Evolutionary conservation across 768 basidiomycete species (phyloP).

Genomic region (Rhizopogon sp.): DNA sequence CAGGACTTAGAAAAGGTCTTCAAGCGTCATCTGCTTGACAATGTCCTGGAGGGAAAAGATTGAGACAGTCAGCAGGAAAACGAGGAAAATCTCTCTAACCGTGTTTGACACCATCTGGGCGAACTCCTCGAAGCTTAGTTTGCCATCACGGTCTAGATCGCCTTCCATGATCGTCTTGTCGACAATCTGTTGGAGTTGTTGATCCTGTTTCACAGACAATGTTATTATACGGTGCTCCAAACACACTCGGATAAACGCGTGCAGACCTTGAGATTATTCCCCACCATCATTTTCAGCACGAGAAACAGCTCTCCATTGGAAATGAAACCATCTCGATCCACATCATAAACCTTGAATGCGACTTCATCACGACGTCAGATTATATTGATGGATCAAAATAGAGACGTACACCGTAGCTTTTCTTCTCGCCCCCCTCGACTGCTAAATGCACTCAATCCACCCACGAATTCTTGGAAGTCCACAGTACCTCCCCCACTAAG

Average conservation of each 20-base stretch:
- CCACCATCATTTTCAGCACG: constrained; percentile 99
- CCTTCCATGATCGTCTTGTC: constrained; percentile 99
- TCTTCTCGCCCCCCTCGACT: constrained; percentile 96
- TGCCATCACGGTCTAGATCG: constrained; percentile 96
- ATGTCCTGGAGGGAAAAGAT: constrained; percentile 65
- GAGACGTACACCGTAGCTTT: constrained; percentile 82
- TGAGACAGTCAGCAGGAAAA: background rate
- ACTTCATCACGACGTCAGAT: constrained; percentile 44
- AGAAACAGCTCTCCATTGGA: constrained; percentile 98
- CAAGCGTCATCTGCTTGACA: constrained; percentile 97
- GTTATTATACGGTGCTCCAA: background rate
- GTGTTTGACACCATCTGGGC: constrained; percentile 96
- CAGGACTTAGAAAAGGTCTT: constrained; percentile 71
- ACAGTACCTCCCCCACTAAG: constrained; percentile 94
- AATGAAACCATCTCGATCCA: constrained; percentile 96
- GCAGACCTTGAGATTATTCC: constrained; percentile 90
- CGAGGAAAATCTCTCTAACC: constrained; percentile 36
- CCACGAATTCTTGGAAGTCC: constrained; percentile 99
- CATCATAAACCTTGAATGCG: constrained; percentile 99
- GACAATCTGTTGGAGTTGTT: constrained; percentile 98
- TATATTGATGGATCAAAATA: constrained; percentile 3
- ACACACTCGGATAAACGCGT: background rate
- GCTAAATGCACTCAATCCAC: constrained; percentile 95
- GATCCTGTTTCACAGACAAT: constrained; percentile 53
- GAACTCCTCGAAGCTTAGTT: constrained; percentile 96